Evolutionary conservation across 1,284 basidiomycete genomes (phyloP), one percentile per base, ranked within the genome.

Genomic region (Meira miltonrushii): DNA sequence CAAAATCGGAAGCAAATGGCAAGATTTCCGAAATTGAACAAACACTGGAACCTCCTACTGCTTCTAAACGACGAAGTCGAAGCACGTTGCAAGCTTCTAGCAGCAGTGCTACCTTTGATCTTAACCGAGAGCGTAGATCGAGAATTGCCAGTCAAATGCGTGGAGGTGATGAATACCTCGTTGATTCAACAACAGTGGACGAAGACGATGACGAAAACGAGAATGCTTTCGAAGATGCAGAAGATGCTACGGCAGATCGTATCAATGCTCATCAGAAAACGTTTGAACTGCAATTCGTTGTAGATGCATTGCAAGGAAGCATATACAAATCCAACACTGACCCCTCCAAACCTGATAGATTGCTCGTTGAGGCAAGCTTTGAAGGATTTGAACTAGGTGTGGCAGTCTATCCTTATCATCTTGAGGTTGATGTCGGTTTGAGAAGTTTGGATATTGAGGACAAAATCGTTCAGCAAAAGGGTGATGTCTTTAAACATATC

Each of bases 221-320:
- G 33, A 67, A 71, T 46, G 68, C 64, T 33, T 72, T 69, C 58
- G 61, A 75, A 39, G 67, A 70, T 51, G 74, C 71, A 0, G 69
- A 73, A 49, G 75, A 77, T 47, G 65, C 65, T 37, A 69, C 63
- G 7, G 63, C 67, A 33, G 74, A 77, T 43, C 57, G 81, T 81
- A 48, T 46, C 49, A 86, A 87, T 63, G 78, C 89, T 41, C 86
- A 85, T 66, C 95, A 97, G 75, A 88, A 88, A 71, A 84, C 85
- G 1, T 91, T 98, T 68, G 90, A 96, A 79, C 82, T 98, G 65
- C 83, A 88, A 53, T 97, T 99, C 79, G 82, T 86, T 39, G 96
- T 98, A 40, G 90, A 92, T 59, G 85, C 85, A 56, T 82, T 99
- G n/a, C 84, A 88, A 56, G 91, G 88, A 0, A 86, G 88, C 2